phyloP scores from a whole-genome alignment of 768 basidiomycete genomes.

The Agaricus subrufescens region DNA sequence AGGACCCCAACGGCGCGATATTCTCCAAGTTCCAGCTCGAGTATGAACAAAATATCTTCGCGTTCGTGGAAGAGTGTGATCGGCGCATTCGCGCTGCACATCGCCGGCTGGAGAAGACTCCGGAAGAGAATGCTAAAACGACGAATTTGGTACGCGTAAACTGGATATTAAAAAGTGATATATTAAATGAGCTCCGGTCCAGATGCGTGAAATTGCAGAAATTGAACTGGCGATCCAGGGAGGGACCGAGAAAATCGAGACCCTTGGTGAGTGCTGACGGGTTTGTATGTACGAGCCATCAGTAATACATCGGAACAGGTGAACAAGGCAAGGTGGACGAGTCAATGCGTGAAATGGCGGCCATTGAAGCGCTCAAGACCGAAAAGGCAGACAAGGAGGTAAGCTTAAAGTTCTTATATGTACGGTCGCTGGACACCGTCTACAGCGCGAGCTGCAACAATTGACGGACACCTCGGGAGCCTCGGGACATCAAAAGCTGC shows the following conservation, averaged over 20 bases:
- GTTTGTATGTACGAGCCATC: conserved; percentile 12
- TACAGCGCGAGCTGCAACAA: conserved; percentile 87
- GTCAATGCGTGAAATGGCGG: conserved; percentile 95
- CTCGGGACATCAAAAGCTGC: conserved; percentile 98
- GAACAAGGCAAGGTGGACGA: conserved; percentile 99
- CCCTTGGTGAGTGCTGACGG: conserved; percentile 55
- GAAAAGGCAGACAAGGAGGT: conserved; percentile 97
- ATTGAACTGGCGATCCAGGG: conserved; percentile 99
- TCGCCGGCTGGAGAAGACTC: conserved; percentile 95
- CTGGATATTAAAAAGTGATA: neutral
- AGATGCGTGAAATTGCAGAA: conserved; percentile 99
- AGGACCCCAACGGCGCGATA: conserved; percentile 72
- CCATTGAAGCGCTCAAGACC: conserved; percentile 94
- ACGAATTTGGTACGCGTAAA: conserved; percentile 73
- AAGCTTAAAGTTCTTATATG: conserved; percentile 15
- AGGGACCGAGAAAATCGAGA: conserved; percentile 97
- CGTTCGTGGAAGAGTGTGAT: conserved; percentile 98
- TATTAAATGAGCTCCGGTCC: conserved; percentile 1
- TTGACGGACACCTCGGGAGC: conserved; percentile 97
- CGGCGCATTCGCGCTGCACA: conserved; percentile 92
- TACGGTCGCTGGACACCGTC: conserved; percentile 1
- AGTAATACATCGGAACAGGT: conserved; percentile 39
- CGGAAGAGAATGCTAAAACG: conserved; percentile 99
- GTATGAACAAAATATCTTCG: conserved; percentile 92
- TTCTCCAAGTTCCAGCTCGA: conserved; percentile 89